Conservation (phyloP, 345 rosid species). For the Sonneratia alba region DNA sequence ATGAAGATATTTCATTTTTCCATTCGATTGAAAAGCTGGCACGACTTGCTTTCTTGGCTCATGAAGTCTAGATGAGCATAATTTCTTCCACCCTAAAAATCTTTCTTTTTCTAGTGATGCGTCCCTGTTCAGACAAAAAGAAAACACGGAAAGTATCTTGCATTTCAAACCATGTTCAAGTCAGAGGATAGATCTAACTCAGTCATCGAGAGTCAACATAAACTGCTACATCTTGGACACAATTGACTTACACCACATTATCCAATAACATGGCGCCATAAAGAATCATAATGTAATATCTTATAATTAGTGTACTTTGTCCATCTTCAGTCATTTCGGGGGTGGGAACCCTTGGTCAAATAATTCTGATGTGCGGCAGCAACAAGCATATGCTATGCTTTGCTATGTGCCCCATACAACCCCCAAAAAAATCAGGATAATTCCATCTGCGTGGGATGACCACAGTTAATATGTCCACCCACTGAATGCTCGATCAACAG, state of each 20-base stretch:
- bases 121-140: not conserved
- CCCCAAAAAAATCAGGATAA: not conserved
- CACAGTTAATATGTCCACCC: slow-evolving; percentile 12
- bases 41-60: not conserved
- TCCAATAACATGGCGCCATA: not conserved
- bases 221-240: not conserved
- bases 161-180: not conserved
- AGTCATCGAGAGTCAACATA: not conserved
- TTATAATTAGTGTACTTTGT: not conserved
- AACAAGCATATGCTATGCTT: not conserved
- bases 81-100: not conserved
- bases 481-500: slow-evolving; percentile 12
- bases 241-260: not conserved
- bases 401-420: not conserved
- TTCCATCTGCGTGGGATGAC: slow-evolving; percentile 9
- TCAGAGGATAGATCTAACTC: not conserved
- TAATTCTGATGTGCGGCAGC: not conserved
- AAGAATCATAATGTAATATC: not conserved
- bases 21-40: not conserved
- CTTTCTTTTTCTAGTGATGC: not conserved
- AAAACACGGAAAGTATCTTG: not conserved
- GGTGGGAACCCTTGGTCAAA: not conserved
- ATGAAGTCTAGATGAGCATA: not conserved
- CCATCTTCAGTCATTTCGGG: slow-evolving; percentile 1
- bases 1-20: not conserved